Evolutionary conservation across 306 rosid species (phyloP).

Genomic region (Quercus cerris): DNA sequence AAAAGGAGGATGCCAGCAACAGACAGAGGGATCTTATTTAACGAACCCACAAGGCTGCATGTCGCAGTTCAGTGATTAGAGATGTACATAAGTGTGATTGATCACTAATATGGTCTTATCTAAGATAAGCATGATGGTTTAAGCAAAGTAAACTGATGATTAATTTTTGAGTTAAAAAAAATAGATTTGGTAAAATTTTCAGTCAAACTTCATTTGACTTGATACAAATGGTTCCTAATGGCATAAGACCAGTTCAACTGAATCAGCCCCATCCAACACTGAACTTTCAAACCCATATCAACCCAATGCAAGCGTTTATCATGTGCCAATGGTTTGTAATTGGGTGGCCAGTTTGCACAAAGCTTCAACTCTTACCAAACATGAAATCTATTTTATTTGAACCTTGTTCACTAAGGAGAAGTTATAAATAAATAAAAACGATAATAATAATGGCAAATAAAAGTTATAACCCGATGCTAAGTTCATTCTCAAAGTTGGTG

Average conservation of each 20-base stretch:
- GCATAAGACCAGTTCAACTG: neutral
- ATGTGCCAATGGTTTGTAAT: neutral
- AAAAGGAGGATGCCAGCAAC: slow-evolving; percentile 87
- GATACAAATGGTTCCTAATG: neutral
- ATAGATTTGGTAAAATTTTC: neutral
- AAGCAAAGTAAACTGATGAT: neutral
- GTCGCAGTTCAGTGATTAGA: slow-evolving; percentile 29
- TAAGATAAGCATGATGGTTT: slow-evolving; percentile 3
- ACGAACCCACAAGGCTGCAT: slow-evolving; percentile 94
- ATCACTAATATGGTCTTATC: neutral
- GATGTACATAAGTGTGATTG: neutral
- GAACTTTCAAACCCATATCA: neutral
- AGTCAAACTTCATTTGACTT: neutral
- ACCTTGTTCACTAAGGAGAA: neutral
- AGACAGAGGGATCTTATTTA: slow-evolving; percentile 97
- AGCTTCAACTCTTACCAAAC: neutral
- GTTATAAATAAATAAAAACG: too few species aligned
- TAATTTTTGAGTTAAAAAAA: neutral
- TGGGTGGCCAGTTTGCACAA: neutral
- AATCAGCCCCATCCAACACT: slow-evolving; percentile 4
- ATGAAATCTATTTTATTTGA: neutral
- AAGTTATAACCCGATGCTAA: neutral
- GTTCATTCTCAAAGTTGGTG: neutral
- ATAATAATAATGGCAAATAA: neutral
- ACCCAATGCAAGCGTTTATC: neutral